Percentiles rank a stretch among this genome's conserved stretches.
These are phyloP conservation scores for Penicillium cinerascens DNA, from an alignment of 495 filamentous ascomycete species.

Conservation along the genomic window DNA sequence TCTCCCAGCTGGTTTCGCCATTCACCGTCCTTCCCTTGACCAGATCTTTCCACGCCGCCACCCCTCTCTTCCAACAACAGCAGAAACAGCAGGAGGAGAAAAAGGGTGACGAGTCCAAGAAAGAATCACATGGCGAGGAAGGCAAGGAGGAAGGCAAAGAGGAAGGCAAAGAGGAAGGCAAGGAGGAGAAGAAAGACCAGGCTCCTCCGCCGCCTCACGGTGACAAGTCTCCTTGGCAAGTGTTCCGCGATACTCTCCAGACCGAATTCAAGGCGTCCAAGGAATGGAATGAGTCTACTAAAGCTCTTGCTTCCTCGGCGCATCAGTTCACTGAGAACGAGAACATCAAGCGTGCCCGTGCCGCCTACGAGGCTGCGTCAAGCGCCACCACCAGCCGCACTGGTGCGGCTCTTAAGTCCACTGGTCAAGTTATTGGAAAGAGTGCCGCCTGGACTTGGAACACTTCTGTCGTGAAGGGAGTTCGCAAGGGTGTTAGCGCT, in stretches of 20 bases:
- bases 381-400: constrained; percentile 71
- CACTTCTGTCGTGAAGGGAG: constrained; percentile 83
- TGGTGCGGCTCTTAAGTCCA: constrained; percentile 74
- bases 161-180: constrained; percentile 56
- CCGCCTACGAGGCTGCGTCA: constrained; percentile 80
- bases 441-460: constrained; percentile 97
- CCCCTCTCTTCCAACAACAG: constrained; percentile 38
- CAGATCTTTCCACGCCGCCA: constrained; percentile 41
- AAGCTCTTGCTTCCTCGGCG: constrained; percentile 81
- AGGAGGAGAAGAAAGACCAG: constrained; percentile 60
- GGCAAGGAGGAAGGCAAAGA: constrained; percentile 46
- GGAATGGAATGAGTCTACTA: constrained; percentile 98
- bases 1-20: constrained; percentile 35
- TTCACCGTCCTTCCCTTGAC: constrained; percentile 40
- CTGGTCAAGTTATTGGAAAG: constrained; percentile 81
- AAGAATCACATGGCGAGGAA: constrained; percentile 37
- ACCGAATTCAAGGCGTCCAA: constrained; percentile 94
- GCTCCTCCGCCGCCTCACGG: constrained; percentile 83
- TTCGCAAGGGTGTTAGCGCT: constrained; percentile 78
- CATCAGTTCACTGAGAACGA: constrained; percentile 94
- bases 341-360: constrained; percentile 77
- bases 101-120: constrained; percentile 43
- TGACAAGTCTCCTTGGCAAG: constrained; percentile 96
- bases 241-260: constrained; percentile 93
- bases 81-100: constrained; percentile 42